Percentiles rank a stretch among this genome's conserved stretches.
Evolutionary conservation across 331 rosid species (phyloP).

Genomic region (Pyracantha coccinea): DNA sequence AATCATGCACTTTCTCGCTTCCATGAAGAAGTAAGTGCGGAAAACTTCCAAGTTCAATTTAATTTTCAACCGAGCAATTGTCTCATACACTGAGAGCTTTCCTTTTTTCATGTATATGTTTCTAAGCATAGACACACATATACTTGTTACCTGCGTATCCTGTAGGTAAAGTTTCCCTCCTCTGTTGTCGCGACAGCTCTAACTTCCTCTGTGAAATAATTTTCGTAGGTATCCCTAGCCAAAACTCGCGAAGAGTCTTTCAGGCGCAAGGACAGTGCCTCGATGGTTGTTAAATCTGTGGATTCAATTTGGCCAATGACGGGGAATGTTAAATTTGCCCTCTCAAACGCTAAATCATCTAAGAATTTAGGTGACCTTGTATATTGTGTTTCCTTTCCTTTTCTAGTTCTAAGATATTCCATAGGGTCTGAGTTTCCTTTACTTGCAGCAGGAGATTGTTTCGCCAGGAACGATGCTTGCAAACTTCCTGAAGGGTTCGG

Average conservation of each 20-base stretch:
- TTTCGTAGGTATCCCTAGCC: constrained; percentile 35
- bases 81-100: no score
- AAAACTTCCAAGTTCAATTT: constrained; percentile 16
- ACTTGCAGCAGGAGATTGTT: constrained; percentile 28
- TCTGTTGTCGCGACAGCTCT: background rate
- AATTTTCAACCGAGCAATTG: background rate
- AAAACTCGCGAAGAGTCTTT: background rate
- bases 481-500: constrained; percentile 42
- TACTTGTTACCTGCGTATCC: no score
- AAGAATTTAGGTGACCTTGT: background rate
- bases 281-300: constrained; percentile 30
- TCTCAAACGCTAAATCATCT: constrained; percentile 43
- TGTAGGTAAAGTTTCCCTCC: no score
- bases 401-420: no score
- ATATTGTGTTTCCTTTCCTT: background rate
- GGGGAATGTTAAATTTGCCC: background rate
- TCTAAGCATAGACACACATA: no score
- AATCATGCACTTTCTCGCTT: constrained; percentile 20
- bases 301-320: constrained; percentile 21
- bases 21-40: constrained; percentile 28
- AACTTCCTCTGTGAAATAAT: constrained; percentile 10
- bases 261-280: constrained; percentile 14
- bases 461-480: constrained; percentile 20
- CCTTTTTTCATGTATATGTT: no score
- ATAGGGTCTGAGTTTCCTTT: background rate